These are phyloP conservation scores for Misopates orontium DNA, from an alignment of 257 asterid genomes.

Conservation along the genomic window DNA sequence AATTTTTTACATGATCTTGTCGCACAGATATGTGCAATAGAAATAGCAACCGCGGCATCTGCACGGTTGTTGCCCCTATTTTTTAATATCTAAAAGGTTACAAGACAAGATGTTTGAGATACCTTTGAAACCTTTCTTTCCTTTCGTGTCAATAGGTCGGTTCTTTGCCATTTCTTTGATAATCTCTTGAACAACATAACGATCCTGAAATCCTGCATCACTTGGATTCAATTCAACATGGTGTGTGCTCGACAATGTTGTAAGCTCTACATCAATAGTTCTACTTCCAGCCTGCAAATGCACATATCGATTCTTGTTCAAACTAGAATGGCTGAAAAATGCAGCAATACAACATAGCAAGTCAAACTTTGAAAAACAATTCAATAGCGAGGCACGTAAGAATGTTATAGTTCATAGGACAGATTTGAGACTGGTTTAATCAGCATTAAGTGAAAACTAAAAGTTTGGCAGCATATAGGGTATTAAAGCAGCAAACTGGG, in stretches of 20 bases:
- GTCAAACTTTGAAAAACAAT: not conserved
- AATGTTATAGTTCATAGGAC: not conserved
- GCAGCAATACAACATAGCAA: not conserved
- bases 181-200: conserved; percentile 95
- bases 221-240: conserved; percentile 95
- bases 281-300: conserved; percentile 77
- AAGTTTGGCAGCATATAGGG: not conserved
- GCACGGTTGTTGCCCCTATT: not conserved
- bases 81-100: conserved; percentile 4
- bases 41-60: conserved; percentile 10
- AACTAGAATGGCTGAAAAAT: conserved; percentile 15
- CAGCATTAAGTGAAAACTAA: not conserved
- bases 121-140: conserved; percentile 96
- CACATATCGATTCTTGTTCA: conserved; percentile 22
- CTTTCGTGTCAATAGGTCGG: conserved; percentile 89
- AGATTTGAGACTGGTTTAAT: not conserved
- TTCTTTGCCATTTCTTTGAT: conserved; percentile 97
- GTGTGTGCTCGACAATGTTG: conserved; percentile 76
- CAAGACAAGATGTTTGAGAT: conserved; percentile 18
- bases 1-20: not conserved
- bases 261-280: conserved; percentile 85
- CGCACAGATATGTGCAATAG: not conserved
- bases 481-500: not conserved
- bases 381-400: not conserved
- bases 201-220: conserved; percentile 94